Percentiles rank a stretch among this genome's conserved stretches.
Conservation (phyloP, 768 basidiomycete species). For the Trametes meyenii region DNA sequence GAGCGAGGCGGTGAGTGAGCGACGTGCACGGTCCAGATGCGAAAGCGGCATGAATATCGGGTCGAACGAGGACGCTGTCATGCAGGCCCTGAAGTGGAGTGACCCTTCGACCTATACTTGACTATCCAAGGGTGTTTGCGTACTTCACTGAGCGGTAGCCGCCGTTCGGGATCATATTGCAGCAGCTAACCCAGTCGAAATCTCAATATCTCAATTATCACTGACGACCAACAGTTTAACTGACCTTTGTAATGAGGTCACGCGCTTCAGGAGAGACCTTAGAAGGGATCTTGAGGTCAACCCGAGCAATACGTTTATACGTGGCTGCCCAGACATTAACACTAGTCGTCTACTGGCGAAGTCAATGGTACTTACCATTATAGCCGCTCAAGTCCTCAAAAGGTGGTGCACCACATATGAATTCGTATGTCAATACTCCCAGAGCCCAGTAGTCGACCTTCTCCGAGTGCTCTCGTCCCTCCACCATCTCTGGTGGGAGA, state of each 20-base stretch:
- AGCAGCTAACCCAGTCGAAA: constrained; percentile 60
- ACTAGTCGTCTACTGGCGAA: constrained; percentile 5
- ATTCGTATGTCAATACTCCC: constrained; percentile 96
- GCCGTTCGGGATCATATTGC: constrained; percentile 75
- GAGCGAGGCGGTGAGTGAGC: neutral
- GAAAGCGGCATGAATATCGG: neutral
- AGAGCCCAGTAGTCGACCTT: constrained; percentile 96
- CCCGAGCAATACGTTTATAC: constrained; percentile 84
- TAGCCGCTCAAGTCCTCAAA: constrained; percentile 87
- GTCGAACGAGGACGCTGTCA: neutral
- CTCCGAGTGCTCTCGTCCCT: constrained; percentile 85
- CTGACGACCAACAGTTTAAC: neutral
- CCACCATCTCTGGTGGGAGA: constrained; percentile 98
- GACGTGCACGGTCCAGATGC: constrained; percentile 14
- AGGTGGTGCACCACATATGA: constrained; percentile 79
- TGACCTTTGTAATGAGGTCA: constrained; percentile 49
- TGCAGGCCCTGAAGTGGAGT: constrained; percentile 20
- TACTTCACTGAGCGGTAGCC: constrained; percentile 76
- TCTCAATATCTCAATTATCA: neutral
- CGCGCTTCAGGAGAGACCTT: constrained; percentile 47
- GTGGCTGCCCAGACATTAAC: constrained; percentile 58
- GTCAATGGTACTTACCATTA: constrained; percentile 54
- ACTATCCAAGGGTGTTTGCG: constrained; percentile 86
- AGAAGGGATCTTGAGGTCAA: constrained; percentile 63
- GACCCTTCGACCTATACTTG: constrained; percentile 59